Percentiles rank a stretch among this genome's conserved stretches.
phyloP scores from a whole-genome alignment of 768 basidiomycete species.

The Tricholomella constricta region DNA sequence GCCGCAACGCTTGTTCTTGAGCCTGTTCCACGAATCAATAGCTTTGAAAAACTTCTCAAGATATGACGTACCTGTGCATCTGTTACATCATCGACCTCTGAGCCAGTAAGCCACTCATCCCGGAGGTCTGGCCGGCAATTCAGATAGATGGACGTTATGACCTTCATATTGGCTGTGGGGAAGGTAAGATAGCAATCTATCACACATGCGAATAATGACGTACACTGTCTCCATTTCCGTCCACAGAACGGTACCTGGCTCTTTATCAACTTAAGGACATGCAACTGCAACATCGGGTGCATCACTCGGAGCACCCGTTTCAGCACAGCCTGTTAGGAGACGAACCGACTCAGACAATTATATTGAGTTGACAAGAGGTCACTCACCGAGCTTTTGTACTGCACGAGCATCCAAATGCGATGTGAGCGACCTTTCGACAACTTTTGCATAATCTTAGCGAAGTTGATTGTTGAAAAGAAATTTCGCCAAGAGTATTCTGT shows the following conservation, averaged over 20 bases:
- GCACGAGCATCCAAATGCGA: slow-evolving; percentile 93
- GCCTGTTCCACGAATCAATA: slow-evolving; percentile 48
- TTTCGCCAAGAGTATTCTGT: slow-evolving; percentile 97
- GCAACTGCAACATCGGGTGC: slow-evolving; percentile 92
- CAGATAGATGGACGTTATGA: slow-evolving; percentile 97
- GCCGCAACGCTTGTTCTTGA: slow-evolving; percentile 92
- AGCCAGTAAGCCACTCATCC: slow-evolving; percentile 96
- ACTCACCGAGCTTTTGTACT: slow-evolving; percentile 96
- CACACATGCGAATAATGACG: slow-evolving; percentile 23
- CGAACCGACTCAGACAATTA: neutral
- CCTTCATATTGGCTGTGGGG: slow-evolving; percentile 93
- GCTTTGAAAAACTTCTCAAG: slow-evolving; percentile 1
- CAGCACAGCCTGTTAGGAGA: slow-evolving; percentile 76
- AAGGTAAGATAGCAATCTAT: slow-evolving; percentile 4
- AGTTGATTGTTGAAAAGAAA: slow-evolving; percentile 96
- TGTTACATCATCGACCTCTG: slow-evolving; percentile 88
- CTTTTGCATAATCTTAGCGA: slow-evolving; percentile 97
- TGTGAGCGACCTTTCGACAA: slow-evolving; percentile 93
- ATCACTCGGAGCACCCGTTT: slow-evolving; percentile 93
- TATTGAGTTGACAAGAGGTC: neutral
- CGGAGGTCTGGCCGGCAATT: slow-evolving; percentile 96
- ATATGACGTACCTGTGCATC: slow-evolving; percentile 73
- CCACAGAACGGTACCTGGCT: slow-evolving; percentile 99
- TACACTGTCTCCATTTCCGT: slow-evolving; percentile 97
- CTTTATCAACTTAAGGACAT: slow-evolving; percentile 96